These are phyloP conservation scores for Colletotrichum plurivorum DNA, from an alignment of 2,329 filamentous ascomycete species.

Conservation along the genomic window DNA sequence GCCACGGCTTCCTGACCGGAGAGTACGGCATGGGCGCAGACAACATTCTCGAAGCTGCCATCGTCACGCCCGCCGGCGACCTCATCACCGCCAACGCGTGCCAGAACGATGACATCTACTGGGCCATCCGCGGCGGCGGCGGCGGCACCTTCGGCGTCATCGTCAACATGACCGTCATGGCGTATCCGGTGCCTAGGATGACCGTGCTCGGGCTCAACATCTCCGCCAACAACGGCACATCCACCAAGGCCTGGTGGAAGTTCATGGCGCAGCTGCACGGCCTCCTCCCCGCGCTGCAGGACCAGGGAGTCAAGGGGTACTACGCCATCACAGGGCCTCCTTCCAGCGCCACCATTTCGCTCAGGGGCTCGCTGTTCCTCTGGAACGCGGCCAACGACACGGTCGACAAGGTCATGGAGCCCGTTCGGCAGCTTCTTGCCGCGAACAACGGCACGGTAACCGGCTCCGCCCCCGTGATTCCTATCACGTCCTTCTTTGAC, in stretches of 20 bases:
- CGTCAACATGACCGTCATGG: slow-evolving; percentile 61
- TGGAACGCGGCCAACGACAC: slow-evolving; percentile 7
- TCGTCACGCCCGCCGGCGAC: slow-evolving; percentile 59
- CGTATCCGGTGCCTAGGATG: slow-evolving; percentile 51
- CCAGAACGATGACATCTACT: slow-evolving; percentile 65
- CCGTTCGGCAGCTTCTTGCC: not conserved
- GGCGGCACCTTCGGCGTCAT: slow-evolving; percentile 67
- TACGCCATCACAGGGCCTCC: slow-evolving; percentile 3
- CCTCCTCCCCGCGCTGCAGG: slow-evolving; percentile 2
- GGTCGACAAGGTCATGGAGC: not conserved
- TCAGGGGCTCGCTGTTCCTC: not conserved
- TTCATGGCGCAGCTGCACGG: not conserved
- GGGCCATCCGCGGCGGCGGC: slow-evolving; percentile 65
- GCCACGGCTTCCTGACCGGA: slow-evolving; percentile 57
- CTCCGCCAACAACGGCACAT: not conserved
- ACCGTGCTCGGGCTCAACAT: not conserved
- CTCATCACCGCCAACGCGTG: slow-evolving; percentile 57
- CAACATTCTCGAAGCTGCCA: slow-evolving; percentile 59
- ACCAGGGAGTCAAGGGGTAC: slow-evolving; percentile 6
- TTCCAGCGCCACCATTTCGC: not conserved
- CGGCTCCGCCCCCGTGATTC: not conserved
- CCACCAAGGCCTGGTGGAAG: slow-evolving; percentile 16
- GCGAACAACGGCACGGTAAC: not conserved
- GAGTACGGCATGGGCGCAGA: slow-evolving; percentile 63
- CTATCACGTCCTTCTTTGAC: not conserved